These are phyloP conservation scores for Plasmodium cynomolgi DNA, from an alignment of 169 alveolate genomes.

Conservation along the genomic window DNA sequence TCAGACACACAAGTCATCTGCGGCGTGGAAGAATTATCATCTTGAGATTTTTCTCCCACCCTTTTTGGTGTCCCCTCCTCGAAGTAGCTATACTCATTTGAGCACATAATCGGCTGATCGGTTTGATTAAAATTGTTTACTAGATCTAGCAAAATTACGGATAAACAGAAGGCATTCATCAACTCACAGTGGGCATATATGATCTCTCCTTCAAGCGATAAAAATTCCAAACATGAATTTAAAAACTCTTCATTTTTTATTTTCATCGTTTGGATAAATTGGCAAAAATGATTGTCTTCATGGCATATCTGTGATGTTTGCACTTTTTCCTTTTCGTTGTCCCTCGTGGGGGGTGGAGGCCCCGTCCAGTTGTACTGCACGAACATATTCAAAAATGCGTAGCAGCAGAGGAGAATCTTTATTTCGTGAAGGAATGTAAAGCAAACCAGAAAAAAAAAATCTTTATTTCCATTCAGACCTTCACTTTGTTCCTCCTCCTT, in stretches of 20 bases:
- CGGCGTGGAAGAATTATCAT: background rate
- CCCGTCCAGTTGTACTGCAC: slow-evolving; percentile 75
- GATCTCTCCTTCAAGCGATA: slow-evolving; percentile 61
- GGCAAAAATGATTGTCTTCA: slow-evolving; percentile 18
- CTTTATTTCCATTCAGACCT: background rate
- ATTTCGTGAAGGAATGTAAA: slow-evolving; percentile 26
- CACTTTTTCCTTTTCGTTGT: background rate
- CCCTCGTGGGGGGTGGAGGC: slow-evolving; percentile 11
- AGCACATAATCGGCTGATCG: background rate
- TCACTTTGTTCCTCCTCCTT: background rate
- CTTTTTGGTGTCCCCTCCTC: background rate
- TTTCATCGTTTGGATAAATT: slow-evolving; percentile 29
- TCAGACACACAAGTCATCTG: background rate
- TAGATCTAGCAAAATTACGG: slow-evolving; percentile 24
- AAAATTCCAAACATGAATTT: slow-evolving; percentile 50
- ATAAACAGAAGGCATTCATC: slow-evolving; percentile 30
- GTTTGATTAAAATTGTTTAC: slow-evolving; percentile 20
- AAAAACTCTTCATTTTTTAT: slow-evolving; percentile 18
- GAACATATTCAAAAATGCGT: slow-evolving; percentile 58
- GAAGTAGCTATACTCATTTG: slow-evolving; percentile 18
- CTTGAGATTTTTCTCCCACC: background rate
- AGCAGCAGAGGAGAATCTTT: slow-evolving; percentile 49
- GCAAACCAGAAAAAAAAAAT: background rate
- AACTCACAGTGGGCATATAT: slow-evolving; percentile 52
- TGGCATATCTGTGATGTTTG: background rate